phyloP scores from a whole-genome alignment of 1,284 basidiomycete genomes.

The Microbotryomycetes sp. region DNA sequence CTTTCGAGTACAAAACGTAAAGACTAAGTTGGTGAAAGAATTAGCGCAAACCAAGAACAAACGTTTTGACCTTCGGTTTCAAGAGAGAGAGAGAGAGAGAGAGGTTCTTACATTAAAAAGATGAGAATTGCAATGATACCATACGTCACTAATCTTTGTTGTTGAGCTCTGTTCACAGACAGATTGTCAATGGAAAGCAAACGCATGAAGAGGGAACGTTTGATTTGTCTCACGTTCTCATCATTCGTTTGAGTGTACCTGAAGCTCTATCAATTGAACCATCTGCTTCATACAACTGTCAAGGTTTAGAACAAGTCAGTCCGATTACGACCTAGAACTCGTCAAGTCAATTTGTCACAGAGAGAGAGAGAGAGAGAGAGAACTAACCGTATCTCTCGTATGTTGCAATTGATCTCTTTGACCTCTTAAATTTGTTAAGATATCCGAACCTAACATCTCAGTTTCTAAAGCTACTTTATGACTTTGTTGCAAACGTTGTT shows the following conservation, averaged over 20 bases:
- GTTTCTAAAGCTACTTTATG: slow-evolving; percentile 93
- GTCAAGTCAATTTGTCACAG: slow-evolving; percentile 30
- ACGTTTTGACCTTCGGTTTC: neutral
- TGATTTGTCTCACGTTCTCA: slow-evolving; percentile 49
- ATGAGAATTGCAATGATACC: slow-evolving; percentile 38
- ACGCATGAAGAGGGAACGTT: neutral
- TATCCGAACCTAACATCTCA: slow-evolving; percentile 89
- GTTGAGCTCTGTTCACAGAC: slow-evolving; percentile 34
- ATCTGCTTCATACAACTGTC: slow-evolving; percentile 52
- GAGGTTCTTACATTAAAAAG: slow-evolving; percentile 33
- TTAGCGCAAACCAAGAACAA: neutral
- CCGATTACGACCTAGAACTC: neutral
- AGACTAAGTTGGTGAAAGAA: slow-evolving; percentile 12
- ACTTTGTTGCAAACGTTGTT: slow-evolving; percentile 73
- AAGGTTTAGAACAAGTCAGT: neutral
- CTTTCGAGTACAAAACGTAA: slow-evolving; percentile 32
- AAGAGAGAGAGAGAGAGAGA: neutral
- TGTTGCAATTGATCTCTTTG: slow-evolving; percentile 97
- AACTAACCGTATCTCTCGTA: slow-evolving; percentile 69
- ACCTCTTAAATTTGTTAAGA: slow-evolving; percentile 71
- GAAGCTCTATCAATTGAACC: slow-evolving; percentile 53
- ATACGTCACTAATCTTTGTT: slow-evolving; percentile 37
- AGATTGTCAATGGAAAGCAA: neutral
- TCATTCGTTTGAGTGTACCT: slow-evolving; percentile 56
- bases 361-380: neutral